Evolutionary conservation across 225 moss, liverwort and hornwort species (phyloP), one percentile per base, ranked within the genome.

Genomic region (Rhytidiadelphus loreus): DNA sequence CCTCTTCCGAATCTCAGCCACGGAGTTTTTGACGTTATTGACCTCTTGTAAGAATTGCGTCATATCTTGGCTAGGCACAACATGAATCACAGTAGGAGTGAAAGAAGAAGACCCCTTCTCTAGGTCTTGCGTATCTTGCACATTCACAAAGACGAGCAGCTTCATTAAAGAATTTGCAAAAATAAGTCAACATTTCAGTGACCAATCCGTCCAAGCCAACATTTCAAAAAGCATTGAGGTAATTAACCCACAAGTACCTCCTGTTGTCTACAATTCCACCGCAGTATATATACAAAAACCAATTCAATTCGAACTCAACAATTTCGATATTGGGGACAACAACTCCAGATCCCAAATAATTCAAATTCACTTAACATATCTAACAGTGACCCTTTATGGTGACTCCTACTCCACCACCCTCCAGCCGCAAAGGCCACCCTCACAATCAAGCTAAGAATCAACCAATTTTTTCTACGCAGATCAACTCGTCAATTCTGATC

Each of bases 1-100:
- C 81, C 61, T 89, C 85, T 82, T 85, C 50, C 82, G 68, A 37
- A 89, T 89, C 59, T 82, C 82, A 29, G 77, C 30, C 85, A 91
- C 82, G 30, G 68, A 74, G 33, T 16, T 63, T 43, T 62, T 87
- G 76, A 85, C 77, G 43, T 77, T 82, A 70, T 87, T 77, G 72
- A 91, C 77, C 81, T 89, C 87, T 14, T 61, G 81, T 48, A 87
- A 89, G 75, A 87, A 87, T 43, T 52, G 64, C 28, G 66, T 62
- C 82, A 71, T 82, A 76, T 87, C 91, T 82, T 89, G 75, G 84
- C 84, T 84, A 80, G 73, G 74, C 71, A 85, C 81, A 3, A 64
- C 78, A 30, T 26, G 25, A 71, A 86, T 89, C 72, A 23, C 30
- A 35, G 69, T 29, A 26, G n/a, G 13, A 14, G 28, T 28, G 16